Evolutionary conservation across 495 filamentous ascomycete species (phyloP).

Genomic region (Halenospora varia): DNA sequence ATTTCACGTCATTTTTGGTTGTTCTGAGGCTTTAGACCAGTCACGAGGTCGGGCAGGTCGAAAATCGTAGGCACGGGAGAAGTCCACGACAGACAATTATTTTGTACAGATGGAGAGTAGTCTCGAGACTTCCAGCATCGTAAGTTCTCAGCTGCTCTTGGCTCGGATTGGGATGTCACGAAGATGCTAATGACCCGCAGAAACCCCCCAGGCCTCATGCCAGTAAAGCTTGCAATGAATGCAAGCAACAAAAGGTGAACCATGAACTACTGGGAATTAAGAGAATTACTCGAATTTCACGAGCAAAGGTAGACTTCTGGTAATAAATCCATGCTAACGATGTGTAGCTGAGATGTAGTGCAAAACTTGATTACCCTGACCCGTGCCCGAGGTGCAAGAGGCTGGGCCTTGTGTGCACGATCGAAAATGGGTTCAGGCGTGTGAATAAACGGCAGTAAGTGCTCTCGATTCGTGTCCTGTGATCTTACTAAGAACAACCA

Average conservation of each 20-base stretch:
- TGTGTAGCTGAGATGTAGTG: slow-evolving; percentile 1
- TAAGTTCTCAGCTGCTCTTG: not conserved
- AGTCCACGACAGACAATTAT: not conserved
- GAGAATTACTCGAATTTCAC: not conserved
- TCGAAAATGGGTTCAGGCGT: slow-evolving; percentile 3
- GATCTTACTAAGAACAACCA: not conserved
- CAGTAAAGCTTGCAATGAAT: slow-evolving; percentile 4
- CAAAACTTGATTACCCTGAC: not conserved
- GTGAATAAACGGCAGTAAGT: slow-evolving; percentile 4
- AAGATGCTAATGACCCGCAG: not conserved
- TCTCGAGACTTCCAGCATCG: not conserved
- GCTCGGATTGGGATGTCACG: too few species aligned
- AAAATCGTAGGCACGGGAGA: not conserved
- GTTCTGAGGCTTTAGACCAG: not conserved
- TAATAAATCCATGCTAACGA: not conserved
- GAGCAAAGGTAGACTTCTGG: not conserved
- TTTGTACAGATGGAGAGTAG: not conserved
- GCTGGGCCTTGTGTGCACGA: not conserved
- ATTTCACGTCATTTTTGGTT: too few species aligned
- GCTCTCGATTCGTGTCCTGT: not conserved
- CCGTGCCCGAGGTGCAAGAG: not conserved
- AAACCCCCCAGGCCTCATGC: not conserved
- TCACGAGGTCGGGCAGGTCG: not conserved
- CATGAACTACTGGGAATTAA: not conserved
- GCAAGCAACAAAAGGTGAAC: slow-evolving; percentile 3